phyloP scores from a whole-genome alignment of 2,329 filamentous ascomycete species.

The Fusarium odoratissimum region DNA sequence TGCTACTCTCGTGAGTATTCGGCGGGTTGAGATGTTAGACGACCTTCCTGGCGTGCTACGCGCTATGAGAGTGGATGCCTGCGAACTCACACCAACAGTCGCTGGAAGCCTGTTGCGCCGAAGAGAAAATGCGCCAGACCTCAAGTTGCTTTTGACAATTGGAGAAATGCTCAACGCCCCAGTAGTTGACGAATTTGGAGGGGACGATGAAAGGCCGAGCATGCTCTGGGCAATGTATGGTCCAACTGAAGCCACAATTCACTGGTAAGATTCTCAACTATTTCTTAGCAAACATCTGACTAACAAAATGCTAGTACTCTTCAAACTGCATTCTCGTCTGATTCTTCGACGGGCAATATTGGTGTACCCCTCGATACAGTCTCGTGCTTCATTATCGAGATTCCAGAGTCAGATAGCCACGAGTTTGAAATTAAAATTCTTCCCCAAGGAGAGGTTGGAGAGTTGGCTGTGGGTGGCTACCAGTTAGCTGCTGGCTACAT shows the following conservation, averaged over 20 bases:
- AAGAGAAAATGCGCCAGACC: constrained; percentile 72
- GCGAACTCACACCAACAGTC: constrained; percentile 90
- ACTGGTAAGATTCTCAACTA: constrained; percentile 66
- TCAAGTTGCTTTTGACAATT: constrained; percentile 84
- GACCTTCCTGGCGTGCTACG: constrained; percentile 77
- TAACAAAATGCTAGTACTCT: constrained; percentile 66
- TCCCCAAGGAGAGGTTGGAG: constrained; percentile 75
- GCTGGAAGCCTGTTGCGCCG: constrained; percentile 79
- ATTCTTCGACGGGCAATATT: constrained; percentile 74
- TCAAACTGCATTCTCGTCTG: constrained; percentile 69
- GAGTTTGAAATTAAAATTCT: constrained; percentile 62
- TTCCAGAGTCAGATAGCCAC: constrained; percentile 46
- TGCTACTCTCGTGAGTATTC: constrained; percentile 77
- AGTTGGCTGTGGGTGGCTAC: constrained; percentile 82
- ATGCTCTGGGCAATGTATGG: constrained; percentile 95
- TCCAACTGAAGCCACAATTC: constrained; percentile 90
- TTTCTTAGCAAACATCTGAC: background rate
- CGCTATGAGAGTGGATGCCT: constrained; percentile 78
- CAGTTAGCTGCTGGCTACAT: constrained; percentile 86
- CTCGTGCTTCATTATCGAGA: constrained; percentile 76
- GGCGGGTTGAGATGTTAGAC: constrained; percentile 76
- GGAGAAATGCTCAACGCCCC: constrained; percentile 89
- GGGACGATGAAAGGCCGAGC: constrained; percentile 61
- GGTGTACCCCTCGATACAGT: constrained; percentile 84
- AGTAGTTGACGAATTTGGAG: constrained; percentile 84